A percentile compares a stretch with the other conserved stretches of the same genome.
These are phyloP conservation scores for Boletellus deceptivus DNA, from an alignment of 1,284 basidiomycete species.

Conservation along the genomic window DNA sequence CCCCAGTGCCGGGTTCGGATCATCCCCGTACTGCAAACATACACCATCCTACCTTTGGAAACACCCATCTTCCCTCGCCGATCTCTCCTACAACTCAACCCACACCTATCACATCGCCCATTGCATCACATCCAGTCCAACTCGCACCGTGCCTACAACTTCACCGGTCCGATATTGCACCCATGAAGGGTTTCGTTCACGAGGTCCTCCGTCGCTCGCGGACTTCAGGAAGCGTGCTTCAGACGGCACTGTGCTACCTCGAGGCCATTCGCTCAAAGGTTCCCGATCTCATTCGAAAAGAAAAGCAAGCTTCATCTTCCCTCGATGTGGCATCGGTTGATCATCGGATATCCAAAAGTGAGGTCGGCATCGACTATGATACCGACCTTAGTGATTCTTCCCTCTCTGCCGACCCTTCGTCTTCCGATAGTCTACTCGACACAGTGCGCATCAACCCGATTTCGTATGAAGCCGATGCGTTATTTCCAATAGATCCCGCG, in stretches of 20 bases:
- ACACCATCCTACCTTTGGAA: slow-evolving; percentile 27
- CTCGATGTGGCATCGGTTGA: slow-evolving; percentile 43
- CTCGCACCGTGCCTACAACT: slow-evolving; percentile 18
- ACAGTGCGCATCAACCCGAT: too few species aligned
- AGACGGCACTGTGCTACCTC: slow-evolving; percentile 76
- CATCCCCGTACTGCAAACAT: slow-evolving; percentile 15
- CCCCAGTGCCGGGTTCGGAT: slow-evolving; percentile 20
- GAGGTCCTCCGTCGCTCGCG: slow-evolving; percentile 74
- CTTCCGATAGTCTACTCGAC: background rate
- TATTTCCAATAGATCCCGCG: too few species aligned
- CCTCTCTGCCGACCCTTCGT: slow-evolving; percentile 5
- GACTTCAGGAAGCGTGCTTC: slow-evolving; percentile 71
- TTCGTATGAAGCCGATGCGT: too few species aligned
- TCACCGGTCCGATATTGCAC: slow-evolving; percentile 41
- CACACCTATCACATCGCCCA: slow-evolving; percentile 32
- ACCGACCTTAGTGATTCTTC: slow-evolving; percentile 8
- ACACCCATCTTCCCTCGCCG: slow-evolving; percentile 50
- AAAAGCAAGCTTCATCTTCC: slow-evolving; percentile 40
- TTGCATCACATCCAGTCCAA: slow-evolving; percentile 19
- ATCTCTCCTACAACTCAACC: slow-evolving; percentile 40
- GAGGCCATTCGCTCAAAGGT: slow-evolving; percentile 69
- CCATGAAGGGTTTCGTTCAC: slow-evolving; percentile 71
- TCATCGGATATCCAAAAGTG: slow-evolving; percentile 46
- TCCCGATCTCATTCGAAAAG: slow-evolving; percentile 54
- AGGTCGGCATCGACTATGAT: slow-evolving; percentile 35